Evolutionary conservation across 495 filamentous ascomycete genomes (phyloP), one percentile per base, ranked within the genome.

Genomic region (Bathelium albidoporum): DNA sequence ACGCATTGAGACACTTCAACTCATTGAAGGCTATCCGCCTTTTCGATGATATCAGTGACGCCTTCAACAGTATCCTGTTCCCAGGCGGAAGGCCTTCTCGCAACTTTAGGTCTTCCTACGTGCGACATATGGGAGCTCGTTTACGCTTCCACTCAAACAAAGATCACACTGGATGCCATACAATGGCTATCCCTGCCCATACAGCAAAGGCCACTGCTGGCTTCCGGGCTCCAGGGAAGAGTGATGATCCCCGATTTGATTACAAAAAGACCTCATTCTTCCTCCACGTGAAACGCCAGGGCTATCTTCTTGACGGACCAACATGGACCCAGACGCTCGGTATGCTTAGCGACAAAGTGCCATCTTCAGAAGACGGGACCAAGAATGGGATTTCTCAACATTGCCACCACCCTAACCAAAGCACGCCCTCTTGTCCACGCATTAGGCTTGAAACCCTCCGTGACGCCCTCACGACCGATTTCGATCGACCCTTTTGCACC

Each of bases 111-210:
- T 36, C 55, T 32, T 65, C 62, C 62, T 69, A 63, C 52, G 22
- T 71, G 10, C 60, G 70, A 28, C 70, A 67, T 32, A 62, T 68
- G 34, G 70, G 70, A 11, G 69, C 66, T n/a, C 58, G 69, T 26
- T 53, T 72, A 28, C 36, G 43, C 16, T 72, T 72, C 62, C 59
- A 63, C 32, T 31, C 60, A 4, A 41, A 67, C 31, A 44, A 65
- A 12, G 68, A 72, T 52, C 61, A 36, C 43, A 62, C 60, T 41
- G 68, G 70, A 2, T 70, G 62, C 59, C 66, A 70, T 36, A 29
- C 49, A 12, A 58, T 72, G 61, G 44, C 34, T 11, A 66, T 72
- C 26, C 68, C 68, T 39, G 58, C 64, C 14, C 68, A 66, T 34
- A 58, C 66, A 2, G 70, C 68, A 9, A 70, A 63, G 59, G 68